phyloP scores from a whole-genome alignment of 177 flowering plant genomes.

The Vitis hybrid region DNA sequence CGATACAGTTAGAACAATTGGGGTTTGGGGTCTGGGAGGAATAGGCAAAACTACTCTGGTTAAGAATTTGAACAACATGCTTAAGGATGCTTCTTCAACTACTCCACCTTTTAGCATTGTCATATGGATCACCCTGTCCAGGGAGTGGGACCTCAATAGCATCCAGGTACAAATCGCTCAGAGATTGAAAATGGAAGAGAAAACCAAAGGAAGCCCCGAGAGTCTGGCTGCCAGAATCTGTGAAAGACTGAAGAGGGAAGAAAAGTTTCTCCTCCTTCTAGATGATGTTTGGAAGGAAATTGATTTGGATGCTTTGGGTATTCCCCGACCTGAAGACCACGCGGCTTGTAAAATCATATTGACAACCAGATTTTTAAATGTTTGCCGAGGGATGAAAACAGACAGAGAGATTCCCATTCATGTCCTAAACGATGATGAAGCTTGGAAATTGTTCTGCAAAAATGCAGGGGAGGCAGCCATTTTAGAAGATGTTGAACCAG shows the following conservation, averaged over 20 bases:
- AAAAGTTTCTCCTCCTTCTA: slow-evolving; percentile 17
- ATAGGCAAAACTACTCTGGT: slow-evolving; percentile 26
- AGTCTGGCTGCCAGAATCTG: slow-evolving; percentile 7
- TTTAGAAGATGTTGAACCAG: not conserved
- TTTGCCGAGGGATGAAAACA: slow-evolving; percentile 11
- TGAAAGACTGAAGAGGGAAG: not conserved
- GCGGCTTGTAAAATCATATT: slow-evolving; percentile 13
- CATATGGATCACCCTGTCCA: slow-evolving; percentile 1
- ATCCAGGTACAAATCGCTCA: too few relatives aligned
- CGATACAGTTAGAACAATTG: slow-evolving; percentile 7
- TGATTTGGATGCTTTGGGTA: slow-evolving; percentile 16
- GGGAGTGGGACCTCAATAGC: not conserved
- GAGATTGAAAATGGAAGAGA: too few relatives aligned
- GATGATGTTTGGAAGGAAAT: slow-evolving; percentile 33
- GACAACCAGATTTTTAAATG: slow-evolving; percentile 11
- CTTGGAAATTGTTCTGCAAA: slow-evolving; percentile 14
- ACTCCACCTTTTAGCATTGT: slow-evolving; percentile 14
- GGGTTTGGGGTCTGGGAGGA: slow-evolving; percentile 28
- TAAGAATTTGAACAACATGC: slow-evolving; percentile 18
- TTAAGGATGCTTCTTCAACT: not conserved
- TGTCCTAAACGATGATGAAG: slow-evolving; percentile 9
- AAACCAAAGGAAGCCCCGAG: not conserved
- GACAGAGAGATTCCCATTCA: slow-evolving; percentile 9
- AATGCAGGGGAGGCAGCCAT: slow-evolving; percentile 6
- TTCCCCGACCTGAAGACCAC: slow-evolving; percentile 10